Base-by-base conservation (phyloP, 1,284 basidiomycete species). In the Mixia osmundae region DNA sequence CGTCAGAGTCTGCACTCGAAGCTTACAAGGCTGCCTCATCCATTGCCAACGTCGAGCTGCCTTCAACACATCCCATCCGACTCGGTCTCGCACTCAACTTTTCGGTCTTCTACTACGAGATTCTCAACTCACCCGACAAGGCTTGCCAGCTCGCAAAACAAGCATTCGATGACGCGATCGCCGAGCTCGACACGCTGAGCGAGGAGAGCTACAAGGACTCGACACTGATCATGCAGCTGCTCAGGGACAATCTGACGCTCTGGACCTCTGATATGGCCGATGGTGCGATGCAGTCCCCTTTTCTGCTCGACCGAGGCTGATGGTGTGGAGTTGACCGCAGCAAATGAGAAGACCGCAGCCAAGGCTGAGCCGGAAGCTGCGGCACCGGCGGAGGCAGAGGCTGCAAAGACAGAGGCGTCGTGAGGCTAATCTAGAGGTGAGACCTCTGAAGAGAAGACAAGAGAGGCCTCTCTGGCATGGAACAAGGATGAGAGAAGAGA, bases 101-200 rank as follows among this genome's bases (percentile, higher is more conserved):
- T 72, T 94, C 85, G 44, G 89, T 97, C 42, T 97, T 97, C 71
- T 97, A 97, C 74, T 97, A 95, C 67, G 91, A 97, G 65, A 95
- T 97, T 61, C 75, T 97, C 61, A 97, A 97, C 74, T 80, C 76
- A 58, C 89, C 89, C 53, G 89, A 95, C 64, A 82, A 85, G 61
- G 89, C 89, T 43, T 97, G 89, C 68, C 87, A 94, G 61, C 79
- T 95, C 51, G 89, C 89, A 59, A 97, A 97, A 70, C 87, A 95
- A 65, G 89, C 89, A 15, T 97, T 97, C 58, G 89, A 97, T 53
- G 91, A 97, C 61, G 91, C 91, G 38, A 97, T 97, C 58, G 89
- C 89, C 50, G 89, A 97, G 67, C 82, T 97, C 56, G 89, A 97
- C 68, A 97, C 89, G 25, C 72, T 97, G 43, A 94, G 83, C 50